Percentiles rank a stretch among this genome's conserved stretches.
These are phyloP conservation scores for Zarea fungicola DNA, from an alignment of 2,329 filamentous ascomycete species.

Conservation along the genomic window DNA sequence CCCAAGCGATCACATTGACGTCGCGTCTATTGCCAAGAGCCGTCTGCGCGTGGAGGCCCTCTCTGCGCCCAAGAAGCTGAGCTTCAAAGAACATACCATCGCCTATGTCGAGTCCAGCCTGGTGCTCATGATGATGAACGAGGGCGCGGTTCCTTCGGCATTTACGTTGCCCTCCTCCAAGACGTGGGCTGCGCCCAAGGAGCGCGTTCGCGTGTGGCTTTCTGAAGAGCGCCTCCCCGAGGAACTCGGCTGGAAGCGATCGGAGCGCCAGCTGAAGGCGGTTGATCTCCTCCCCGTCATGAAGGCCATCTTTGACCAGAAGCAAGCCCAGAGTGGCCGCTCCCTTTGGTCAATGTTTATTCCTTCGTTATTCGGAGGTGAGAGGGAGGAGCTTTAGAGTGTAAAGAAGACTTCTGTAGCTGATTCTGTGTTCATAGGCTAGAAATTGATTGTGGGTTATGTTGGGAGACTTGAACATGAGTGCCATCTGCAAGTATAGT, in stretches of 20 bases:
- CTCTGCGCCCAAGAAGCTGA: conserved; percentile 11
- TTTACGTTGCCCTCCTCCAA: conserved; percentile 6
- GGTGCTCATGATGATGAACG: conserved; percentile 15
- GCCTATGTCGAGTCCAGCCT: conserved; percentile 13
- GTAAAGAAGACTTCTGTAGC: too few species aligned
- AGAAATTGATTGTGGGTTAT: too few species aligned
- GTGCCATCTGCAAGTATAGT: too few species aligned
- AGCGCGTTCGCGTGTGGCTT: conserved; percentile 13
- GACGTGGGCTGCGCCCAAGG: conserved; percentile 10
- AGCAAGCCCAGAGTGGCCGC: not conserved
- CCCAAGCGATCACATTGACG: conserved; percentile 9
- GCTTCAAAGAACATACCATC: not conserved
- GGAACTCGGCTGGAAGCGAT: conserved; percentile 16
- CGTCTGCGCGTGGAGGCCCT: conserved; percentile 14
- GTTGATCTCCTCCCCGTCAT: conserved; percentile 2
- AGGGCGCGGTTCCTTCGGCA: conserved; percentile 11
- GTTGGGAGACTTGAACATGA: too few species aligned
- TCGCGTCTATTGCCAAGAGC: conserved; percentile 12
- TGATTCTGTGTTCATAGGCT: too few species aligned
- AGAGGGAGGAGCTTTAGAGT: not conserved
- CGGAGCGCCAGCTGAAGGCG: conserved; percentile 4
- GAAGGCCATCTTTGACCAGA: conserved; percentile 7
- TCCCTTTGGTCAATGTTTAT: not conserved
- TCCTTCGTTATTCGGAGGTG: not conserved
- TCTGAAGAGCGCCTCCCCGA: conserved; percentile 15